Evolutionary conservation across 2,329 filamentous ascomycete genomes (phyloP).

Genomic region (Trichophyton verrucosum): DNA sequence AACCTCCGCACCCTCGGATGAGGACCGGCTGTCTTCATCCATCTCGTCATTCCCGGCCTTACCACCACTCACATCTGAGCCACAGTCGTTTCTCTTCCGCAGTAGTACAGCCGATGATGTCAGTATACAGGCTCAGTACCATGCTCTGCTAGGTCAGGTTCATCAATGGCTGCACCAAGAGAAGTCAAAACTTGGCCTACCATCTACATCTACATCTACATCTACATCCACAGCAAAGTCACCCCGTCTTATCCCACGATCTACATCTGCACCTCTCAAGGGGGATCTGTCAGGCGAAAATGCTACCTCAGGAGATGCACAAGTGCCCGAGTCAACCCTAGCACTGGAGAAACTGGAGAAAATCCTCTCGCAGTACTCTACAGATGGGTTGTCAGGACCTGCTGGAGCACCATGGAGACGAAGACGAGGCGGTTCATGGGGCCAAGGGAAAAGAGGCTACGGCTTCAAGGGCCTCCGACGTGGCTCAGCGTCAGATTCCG

Average conservation of each 20-base stretch:
- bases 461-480: slow-evolving; percentile 28
- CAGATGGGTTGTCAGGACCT: slow-evolving; percentile 15
- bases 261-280: background rate
- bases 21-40: background rate
- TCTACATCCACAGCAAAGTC: slow-evolving; percentile 16
- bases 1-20: background rate
- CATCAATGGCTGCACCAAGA: slow-evolving; percentile 75
- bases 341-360: slow-evolving; percentile 70
- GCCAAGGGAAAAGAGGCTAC: slow-evolving; percentile 7
- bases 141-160: slow-evolving; percentile 55
- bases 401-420: slow-evolving; percentile 15
- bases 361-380: slow-evolving; percentile 43
- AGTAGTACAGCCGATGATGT: slow-evolving; percentile 5
- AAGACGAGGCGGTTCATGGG: slow-evolving; percentile 5
- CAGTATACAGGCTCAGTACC: slow-evolving; percentile 15
- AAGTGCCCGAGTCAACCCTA: slow-evolving; percentile 54
- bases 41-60: background rate
- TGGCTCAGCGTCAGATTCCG: slow-evolving; percentile 65
- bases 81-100: background rate
- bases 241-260: background rate
- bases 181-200: slow-evolving; percentile 50
- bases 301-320: slow-evolving; percentile 9
- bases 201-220: slow-evolving; percentile 26
- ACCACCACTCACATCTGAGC: background rate
- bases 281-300: background rate